Evolutionary conservation across 2,329 filamentous ascomycete species (phyloP).

Genomic region (Chaetothyriales sp.): DNA sequence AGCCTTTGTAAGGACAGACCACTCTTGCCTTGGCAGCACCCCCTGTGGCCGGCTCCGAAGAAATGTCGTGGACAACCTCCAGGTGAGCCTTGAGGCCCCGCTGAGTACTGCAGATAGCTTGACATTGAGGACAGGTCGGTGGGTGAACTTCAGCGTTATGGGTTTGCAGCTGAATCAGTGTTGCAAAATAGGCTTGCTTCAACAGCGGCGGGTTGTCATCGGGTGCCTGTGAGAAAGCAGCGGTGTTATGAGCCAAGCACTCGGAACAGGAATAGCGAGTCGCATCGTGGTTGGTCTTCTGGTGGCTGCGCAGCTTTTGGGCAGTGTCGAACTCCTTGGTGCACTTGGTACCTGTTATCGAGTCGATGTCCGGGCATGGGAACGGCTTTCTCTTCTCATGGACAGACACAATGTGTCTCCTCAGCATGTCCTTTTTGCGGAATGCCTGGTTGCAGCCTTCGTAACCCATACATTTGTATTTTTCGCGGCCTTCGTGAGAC

Average conservation of each 20-base stretch:
- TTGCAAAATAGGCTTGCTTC: slow-evolving; percentile 48
- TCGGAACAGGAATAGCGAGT: slow-evolving; percentile 62
- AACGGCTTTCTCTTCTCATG: slow-evolving; percentile 61
- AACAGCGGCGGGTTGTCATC: slow-evolving; percentile 8
- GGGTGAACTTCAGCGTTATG: slow-evolving; percentile 61
- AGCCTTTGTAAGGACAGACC: slow-evolving; percentile 51
- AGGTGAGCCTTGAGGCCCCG: slow-evolving; percentile 60
- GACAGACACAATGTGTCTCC: slow-evolving; percentile 62
- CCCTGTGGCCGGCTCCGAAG: slow-evolving; percentile 14
- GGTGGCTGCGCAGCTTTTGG: slow-evolving; percentile 55
- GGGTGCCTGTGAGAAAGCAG: slow-evolving; percentile 20
- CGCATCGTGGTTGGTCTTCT: slow-evolving; percentile 53
- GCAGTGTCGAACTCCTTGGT: slow-evolving; percentile 57
- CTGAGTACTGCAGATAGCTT: slow-evolving; percentile 49
- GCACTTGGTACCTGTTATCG: slow-evolving; percentile 42
- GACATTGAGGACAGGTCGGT: slow-evolving; percentile 59
- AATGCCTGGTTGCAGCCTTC: slow-evolving; percentile 62
- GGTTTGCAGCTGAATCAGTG: slow-evolving; percentile 52
- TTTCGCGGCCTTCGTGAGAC: slow-evolving; percentile 63
- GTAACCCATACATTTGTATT: slow-evolving; percentile 57
- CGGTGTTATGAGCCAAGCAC: slow-evolving; percentile 36
- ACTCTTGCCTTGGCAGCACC: slow-evolving; percentile 29
- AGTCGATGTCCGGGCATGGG: slow-evolving; percentile 47
- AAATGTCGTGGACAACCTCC: slow-evolving; percentile 54
- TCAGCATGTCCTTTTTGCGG: slow-evolving; percentile 71